Percentiles rank a stretch among this genome's conserved stretches.
Evolutionary conservation across 2,329 filamentous ascomycete species (phyloP).

Genomic region (Akanthomyces lecanii): DNA sequence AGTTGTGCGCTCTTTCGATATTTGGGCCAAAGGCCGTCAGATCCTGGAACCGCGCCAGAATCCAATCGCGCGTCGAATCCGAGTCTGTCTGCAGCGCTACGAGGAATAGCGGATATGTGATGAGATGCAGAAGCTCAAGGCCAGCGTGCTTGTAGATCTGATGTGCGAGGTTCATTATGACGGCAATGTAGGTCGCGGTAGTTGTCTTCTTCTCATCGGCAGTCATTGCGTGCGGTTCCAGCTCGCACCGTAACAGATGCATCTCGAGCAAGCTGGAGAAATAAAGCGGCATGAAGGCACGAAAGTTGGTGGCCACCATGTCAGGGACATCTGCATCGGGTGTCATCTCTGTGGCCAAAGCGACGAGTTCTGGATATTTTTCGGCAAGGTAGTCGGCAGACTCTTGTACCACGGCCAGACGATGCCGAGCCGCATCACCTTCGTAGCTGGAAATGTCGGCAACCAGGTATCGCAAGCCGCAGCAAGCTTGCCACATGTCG

Average conservation of each 20-base stretch:
- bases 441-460: conserved; percentile 28
- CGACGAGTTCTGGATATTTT: conserved; percentile 26
- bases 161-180: conserved; percentile 31
- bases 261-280: conserved; percentile 31
- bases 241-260: conserved; percentile 15
- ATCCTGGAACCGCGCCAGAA: conserved; percentile 28
- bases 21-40: conserved; percentile 31
- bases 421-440: conserved; percentile 22
- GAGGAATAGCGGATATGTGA: conserved; percentile 34
- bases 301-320: conserved; percentile 31
- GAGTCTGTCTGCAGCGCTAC: conserved; percentile 33
- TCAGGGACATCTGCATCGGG: conserved; percentile 25
- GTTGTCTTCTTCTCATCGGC: neutral
- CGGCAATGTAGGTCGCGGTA: conserved; percentile 3
- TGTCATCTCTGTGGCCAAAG: conserved; percentile 25
- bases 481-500: conserved; percentile 28
- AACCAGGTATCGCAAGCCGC: conserved; percentile 29
- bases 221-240: neutral
- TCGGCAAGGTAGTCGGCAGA: conserved; percentile 23
- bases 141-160: conserved; percentile 32
- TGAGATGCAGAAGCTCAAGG: conserved; percentile 28
- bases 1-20: conserved; percentile 27
- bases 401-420: conserved; percentile 19
- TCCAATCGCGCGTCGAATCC: conserved; percentile 31
- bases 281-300: conserved; percentile 32